phyloP scores from a whole-genome alignment of 768 basidiomycete genomes.

The Amanita fuliginea region DNA sequence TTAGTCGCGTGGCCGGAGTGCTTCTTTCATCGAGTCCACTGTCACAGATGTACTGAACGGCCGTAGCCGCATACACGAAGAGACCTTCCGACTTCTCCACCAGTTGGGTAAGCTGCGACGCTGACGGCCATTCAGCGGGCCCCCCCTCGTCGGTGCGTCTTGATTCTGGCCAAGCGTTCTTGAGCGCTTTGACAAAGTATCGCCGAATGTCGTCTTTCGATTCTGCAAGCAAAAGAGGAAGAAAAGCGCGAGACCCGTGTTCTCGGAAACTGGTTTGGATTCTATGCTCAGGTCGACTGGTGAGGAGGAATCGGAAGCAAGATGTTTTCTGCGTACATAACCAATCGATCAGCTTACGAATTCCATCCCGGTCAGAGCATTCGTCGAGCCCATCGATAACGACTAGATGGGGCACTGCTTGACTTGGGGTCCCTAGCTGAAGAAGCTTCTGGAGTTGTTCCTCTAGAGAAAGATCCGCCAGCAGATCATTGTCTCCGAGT shows the following conservation, averaged over 20 bases:
- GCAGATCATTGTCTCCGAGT: background rate
- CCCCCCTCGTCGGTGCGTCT: background rate
- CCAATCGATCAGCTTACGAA: background rate
- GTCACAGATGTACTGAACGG: slow-evolving; percentile 2
- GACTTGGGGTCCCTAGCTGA: too few species aligned
- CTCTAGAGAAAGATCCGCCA: background rate
- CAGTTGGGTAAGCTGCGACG: background rate
- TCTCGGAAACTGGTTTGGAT: background rate
- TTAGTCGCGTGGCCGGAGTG: background rate
- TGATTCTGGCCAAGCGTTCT: background rate
- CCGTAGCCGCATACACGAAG: slow-evolving; percentile 3
- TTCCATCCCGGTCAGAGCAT: background rate
- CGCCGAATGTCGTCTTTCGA: background rate
- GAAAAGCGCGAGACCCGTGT: background rate
- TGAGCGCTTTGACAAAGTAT: background rate
- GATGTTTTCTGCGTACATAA: background rate
- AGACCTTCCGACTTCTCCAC: slow-evolving; percentile 6
- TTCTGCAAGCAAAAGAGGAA: background rate
- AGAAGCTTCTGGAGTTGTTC: background rate
- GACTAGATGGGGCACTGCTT: too few species aligned
- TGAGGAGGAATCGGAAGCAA: background rate
- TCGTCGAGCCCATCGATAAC: too few species aligned
- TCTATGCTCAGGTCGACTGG: background rate
- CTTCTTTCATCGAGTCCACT: background rate
- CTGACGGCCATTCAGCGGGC: background rate